Conservation (phyloP, 2,329 filamentous ascomycete species). For the Graphiopsis chlorocephala region DNA sequence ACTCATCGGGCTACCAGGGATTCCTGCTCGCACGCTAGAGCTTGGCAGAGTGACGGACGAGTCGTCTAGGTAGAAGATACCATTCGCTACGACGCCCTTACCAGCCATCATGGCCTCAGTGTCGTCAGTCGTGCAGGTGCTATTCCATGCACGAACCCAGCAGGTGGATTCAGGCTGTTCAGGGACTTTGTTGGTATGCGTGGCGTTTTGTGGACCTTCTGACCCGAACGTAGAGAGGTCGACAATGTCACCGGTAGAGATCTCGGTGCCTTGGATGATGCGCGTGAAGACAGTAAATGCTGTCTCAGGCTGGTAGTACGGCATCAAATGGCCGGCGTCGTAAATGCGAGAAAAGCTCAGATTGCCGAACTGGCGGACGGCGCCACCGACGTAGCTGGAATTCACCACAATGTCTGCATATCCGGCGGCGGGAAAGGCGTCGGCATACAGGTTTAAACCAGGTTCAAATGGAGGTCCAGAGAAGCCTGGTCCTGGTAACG, state of each 20-base stretch:
- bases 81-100: constrained; percentile 59
- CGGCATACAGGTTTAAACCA: constrained; percentile 41
- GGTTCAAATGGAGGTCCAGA: constrained; percentile 20
- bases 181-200: constrained; percentile 54
- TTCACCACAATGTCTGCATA: constrained; percentile 72
- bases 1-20: constrained; percentile 30
- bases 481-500: background rate
- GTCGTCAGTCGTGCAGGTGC: constrained; percentile 55
- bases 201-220: constrained; percentile 57
- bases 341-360: constrained; percentile 52
- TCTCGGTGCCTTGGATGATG: constrained; percentile 50
- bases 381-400: constrained; percentile 65
- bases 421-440: constrained; percentile 62
- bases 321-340: constrained; percentile 53
- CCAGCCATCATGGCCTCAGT: constrained; percentile 47
- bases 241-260: constrained; percentile 50
- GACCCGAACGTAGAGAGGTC: constrained; percentile 55
- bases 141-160: constrained; percentile 54
- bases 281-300: constrained; percentile 53
- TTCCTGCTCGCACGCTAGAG: constrained; percentile 31
- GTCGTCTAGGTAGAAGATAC: constrained; percentile 50
- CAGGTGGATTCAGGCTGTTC: constrained; percentile 53
- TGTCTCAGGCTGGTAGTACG: constrained; percentile 53
- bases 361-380: constrained; percentile 74
- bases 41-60: constrained; percentile 38